Evolutionary conservation across 352 stramenopile genomes (phyloP).

Genomic region (Phytophthora citrophthora): DNA sequence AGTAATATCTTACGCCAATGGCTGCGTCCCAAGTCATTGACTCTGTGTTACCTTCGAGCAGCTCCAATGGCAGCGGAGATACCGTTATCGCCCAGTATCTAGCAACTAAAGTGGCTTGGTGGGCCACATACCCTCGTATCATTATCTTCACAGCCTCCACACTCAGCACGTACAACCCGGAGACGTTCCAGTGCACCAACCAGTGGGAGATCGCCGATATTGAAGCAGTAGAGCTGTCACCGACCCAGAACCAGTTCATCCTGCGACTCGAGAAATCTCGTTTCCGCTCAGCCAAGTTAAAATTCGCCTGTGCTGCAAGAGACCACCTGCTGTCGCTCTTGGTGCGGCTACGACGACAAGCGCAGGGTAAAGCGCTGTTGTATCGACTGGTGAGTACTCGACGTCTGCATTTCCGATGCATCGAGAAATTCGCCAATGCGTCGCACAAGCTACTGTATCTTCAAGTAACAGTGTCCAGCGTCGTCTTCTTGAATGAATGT

Average conservation of each 20-base stretch:
- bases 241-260: constrained; percentile 59
- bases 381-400: constrained; percentile 37
- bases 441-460: constrained; percentile 61
- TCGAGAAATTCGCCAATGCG: constrained; percentile 71
- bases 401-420: constrained; percentile 59
- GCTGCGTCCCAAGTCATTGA: constrained; percentile 14
- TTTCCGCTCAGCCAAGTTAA: constrained; percentile 59
- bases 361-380: constrained; percentile 43
- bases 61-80: constrained; percentile 21
- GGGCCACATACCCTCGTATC: constrained; percentile 65
- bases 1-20: constrained; percentile 22
- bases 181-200: constrained; percentile 75
- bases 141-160: constrained; percentile 59
- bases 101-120: constrained; percentile 72
- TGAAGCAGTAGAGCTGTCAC: constrained; percentile 49
- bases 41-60: constrained; percentile 8
- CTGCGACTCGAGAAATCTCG: constrained; percentile 68
- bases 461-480: constrained; percentile 51
- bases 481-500: constrained; percentile 64
- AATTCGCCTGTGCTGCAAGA: constrained; percentile 61
- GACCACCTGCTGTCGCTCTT: constrained; percentile 66
- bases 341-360: constrained; percentile 50
- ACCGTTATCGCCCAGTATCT: constrained; percentile 72
- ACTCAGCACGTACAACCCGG: constrained; percentile 66
- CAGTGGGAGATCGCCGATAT: constrained; percentile 75